These are phyloP conservation scores for Zopfochytrium polystomum DNA, from an alignment of 371 early-diverging fungal species.

Conservation along the genomic window DNA sequence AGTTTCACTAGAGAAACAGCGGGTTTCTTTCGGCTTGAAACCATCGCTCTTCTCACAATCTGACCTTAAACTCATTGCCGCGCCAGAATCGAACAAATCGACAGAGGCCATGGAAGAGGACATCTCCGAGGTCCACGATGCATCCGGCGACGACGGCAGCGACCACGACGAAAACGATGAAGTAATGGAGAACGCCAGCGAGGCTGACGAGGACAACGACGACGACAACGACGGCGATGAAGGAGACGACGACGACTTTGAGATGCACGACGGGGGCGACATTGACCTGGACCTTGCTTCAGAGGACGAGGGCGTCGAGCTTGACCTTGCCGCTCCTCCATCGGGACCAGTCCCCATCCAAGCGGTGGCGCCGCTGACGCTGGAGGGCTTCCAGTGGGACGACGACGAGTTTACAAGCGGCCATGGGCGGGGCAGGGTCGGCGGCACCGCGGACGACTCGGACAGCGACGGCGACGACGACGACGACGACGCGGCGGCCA, in stretches of 20 bases:
- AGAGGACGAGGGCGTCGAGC: slow-evolving; percentile 15
- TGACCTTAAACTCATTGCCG: slow-evolving; percentile 36
- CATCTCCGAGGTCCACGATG: slow-evolving; percentile 38
- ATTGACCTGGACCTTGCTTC: slow-evolving; percentile 22
- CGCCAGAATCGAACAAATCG: slow-evolving; percentile 5
- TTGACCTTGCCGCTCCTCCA: not conserved
- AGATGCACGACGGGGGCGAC: slow-evolving; percentile 38
- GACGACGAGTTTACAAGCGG: slow-evolving; percentile 14
- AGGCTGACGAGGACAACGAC: slow-evolving; percentile 42
- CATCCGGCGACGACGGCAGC: slow-evolving; percentile 18
- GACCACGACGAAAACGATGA: slow-evolving; percentile 20
- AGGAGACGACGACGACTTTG: slow-evolving; percentile 42
- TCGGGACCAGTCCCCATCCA: not conserved
- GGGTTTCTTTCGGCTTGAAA: slow-evolving; percentile 70
- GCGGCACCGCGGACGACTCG: slow-evolving; percentile 44
- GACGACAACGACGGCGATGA: slow-evolving; percentile 46
- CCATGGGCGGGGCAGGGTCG: no score
- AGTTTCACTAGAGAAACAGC: slow-evolving; percentile 60
- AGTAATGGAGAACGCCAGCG: slow-evolving; percentile 38
- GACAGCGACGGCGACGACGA: slow-evolving; percentile 43
- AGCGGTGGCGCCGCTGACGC: slow-evolving; percentile 19
- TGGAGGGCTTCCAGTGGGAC: slow-evolving; percentile 20
- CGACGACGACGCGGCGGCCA: slow-evolving; percentile 42
- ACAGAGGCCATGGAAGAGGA: slow-evolving; percentile 27
- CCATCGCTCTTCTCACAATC: slow-evolving; percentile 67